phyloP scores from a whole-genome alignment of 2,329 filamentous ascomycete genomes.

The Microcyclospora tardicrescens region DNA sequence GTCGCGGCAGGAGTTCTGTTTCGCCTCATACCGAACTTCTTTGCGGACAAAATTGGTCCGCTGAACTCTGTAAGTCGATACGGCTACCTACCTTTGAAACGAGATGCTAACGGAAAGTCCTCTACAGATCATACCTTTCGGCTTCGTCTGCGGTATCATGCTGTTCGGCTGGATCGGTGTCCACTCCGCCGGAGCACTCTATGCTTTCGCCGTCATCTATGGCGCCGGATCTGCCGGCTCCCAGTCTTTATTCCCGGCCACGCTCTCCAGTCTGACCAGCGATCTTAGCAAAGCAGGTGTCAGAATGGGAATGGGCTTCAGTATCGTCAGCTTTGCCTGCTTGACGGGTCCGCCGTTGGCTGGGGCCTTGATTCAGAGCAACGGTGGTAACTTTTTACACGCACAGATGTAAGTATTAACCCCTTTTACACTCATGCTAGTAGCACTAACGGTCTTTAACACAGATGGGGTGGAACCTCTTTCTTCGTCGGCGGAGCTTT shows the following conservation, averaged over 20 bases:
- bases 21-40: constrained; percentile 40
- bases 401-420: constrained; percentile 27
- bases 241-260: constrained; percentile 34
- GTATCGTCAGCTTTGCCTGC: constrained; percentile 31
- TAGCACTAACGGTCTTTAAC: neutral
- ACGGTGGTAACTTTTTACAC: constrained; percentile 29
- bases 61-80: constrained; percentile 32
- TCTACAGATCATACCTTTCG: constrained; percentile 35
- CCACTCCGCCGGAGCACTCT: constrained; percentile 23
- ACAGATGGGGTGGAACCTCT: constrained; percentile 25
- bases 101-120: too few species aligned
- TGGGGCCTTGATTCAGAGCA: constrained; percentile 31
- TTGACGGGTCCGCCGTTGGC: constrained; percentile 36
- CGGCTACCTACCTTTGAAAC: too few species aligned
- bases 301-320: constrained; percentile 37
- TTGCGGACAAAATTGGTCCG: constrained; percentile 44
- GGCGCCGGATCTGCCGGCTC: constrained; percentile 33
- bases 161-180: constrained; percentile 47
- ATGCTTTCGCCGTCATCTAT: constrained; percentile 33
- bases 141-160: constrained; percentile 33
- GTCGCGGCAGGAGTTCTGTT: constrained; percentile 45
- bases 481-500: constrained; percentile 16
- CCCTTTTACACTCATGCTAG: neutral
- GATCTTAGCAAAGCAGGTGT: constrained; percentile 35
- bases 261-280: constrained; percentile 31